phyloP scores from a whole-genome alignment of 2,329 filamentous ascomycete genomes.

The Shiraia sp. region DNA sequence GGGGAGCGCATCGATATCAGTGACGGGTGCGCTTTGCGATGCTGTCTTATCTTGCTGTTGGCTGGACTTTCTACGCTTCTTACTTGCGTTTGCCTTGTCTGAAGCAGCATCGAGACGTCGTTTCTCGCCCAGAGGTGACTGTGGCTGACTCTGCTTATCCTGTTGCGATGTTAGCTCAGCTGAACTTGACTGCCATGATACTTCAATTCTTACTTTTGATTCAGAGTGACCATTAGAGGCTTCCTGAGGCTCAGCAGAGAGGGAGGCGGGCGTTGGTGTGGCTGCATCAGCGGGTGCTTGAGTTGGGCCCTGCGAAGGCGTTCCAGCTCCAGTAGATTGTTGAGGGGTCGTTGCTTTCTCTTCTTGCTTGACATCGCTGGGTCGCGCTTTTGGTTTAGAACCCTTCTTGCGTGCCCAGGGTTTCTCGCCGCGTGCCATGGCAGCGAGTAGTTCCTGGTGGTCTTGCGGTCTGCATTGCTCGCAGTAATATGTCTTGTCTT shows the following conservation, averaged over 20 bases:
- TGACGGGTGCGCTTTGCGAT: conserved; percentile 8
- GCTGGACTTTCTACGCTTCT: conserved; percentile 45
- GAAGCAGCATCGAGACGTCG: conserved; percentile 37
- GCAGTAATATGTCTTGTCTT: conserved; percentile 71
- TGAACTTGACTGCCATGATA: no score
- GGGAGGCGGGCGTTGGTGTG: conserved; percentile 16
- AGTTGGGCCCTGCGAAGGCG: conserved; percentile 17
- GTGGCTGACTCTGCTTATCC: conserved; percentile 34
- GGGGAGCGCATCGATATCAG: conserved; percentile 51
- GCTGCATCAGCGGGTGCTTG: conserved; percentile 11
- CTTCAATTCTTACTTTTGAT: conserved; percentile 22
- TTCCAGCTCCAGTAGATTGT: conserved; percentile 8
- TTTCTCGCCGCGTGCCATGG: conserved; percentile 77
- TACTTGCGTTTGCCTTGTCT: conserved; percentile 36
- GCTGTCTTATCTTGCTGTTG: conserved; percentile 30
- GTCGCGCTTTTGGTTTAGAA: conserved; percentile 63
- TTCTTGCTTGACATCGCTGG: conserved; percentile 63
- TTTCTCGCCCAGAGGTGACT: conserved; percentile 43
- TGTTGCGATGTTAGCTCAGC: conserved; percentile 17
- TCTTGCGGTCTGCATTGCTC: conserved; percentile 85
- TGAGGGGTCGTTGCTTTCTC: conserved; percentile 37
- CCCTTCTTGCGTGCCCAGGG: conserved; percentile 73
- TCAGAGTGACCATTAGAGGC: conserved; percentile 29
- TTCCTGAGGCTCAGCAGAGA: conserved; percentile 14
- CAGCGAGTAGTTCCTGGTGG: conserved; percentile 78